Evolutionary conservation across 352 stramenopile genomes (phyloP).

Genomic region (Phytophthora hibernalis): DNA sequence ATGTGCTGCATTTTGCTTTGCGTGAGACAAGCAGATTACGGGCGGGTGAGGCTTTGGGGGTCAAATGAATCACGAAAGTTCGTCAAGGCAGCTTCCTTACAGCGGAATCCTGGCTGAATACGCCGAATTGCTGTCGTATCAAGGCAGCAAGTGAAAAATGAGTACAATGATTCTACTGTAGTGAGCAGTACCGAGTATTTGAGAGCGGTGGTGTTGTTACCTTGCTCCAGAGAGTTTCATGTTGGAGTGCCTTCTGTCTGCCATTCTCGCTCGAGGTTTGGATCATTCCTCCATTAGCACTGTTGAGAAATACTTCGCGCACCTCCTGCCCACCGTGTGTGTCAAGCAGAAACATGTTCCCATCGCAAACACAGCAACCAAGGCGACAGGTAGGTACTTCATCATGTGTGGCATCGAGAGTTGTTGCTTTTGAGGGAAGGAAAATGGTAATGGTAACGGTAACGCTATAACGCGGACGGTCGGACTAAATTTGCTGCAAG

Average conservation of each 20-base stretch:
- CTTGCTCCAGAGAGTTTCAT: conserved; percentile 23
- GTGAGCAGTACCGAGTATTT: neutral
- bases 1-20: conserved; percentile 2
- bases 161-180: neutral
- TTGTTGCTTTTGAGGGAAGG: conserved; percentile 1
- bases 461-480: neutral
- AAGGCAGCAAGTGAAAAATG: neutral
- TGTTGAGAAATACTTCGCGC: conserved; percentile 23
- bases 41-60: neutral
- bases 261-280: neutral
- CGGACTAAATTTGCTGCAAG: neutral
- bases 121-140: conserved; percentile 8
- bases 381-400: conserved; percentile 6
- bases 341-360: conserved; percentile 4
- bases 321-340: neutral
- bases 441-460: neutral
- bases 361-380: conserved; percentile 7
- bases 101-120: conserved; percentile 2
- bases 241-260: neutral
- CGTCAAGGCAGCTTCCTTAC: conserved; percentile 1
- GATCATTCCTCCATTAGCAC: conserved; percentile 6
- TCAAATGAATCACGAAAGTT: neutral
- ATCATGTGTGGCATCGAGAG: neutral
- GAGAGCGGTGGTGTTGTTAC: conserved; percentile 8
- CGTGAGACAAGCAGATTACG: neutral